Evolutionary conservation across 805 yeast genomes (phyloP), one percentile per base, ranked within the genome.

Genomic region (Saturnispora kantuleensis): DNA sequence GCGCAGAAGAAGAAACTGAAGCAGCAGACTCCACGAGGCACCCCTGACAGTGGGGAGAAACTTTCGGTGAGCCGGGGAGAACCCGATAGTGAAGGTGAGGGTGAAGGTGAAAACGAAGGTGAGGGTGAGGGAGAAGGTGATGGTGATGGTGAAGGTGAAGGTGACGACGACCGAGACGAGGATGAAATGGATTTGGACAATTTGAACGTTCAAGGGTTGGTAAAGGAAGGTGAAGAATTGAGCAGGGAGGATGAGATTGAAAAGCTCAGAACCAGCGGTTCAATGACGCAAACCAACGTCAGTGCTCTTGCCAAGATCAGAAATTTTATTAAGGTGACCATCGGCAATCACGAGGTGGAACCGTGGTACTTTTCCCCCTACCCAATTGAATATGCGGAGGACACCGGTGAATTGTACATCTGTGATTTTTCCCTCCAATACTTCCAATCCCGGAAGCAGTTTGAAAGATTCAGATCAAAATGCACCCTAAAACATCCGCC

Each of bases 341-440:
- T 93, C 65, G 99, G 98, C 1, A 83, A 82, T 50, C 87, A 80
- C 62, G 84, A 84, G 53, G 87, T 93, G 43, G 99, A 93, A 61
- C 98, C 99, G 2, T 93, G 99, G 99, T 93, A 93, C 64, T 93
- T 93, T 57, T 84, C 96, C 1, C 97, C 99, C 1, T 93, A 93
- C 61, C 99, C 99, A 0, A 72, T 87, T 12, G 98, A 93, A 59
- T 72, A 88, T 45, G 87, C 97, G 0, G 97, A 93, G 55, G 93
- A 83, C 52, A 97, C 90, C 60, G 80, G 76, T 45, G 44, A 41
- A 17, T 75, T 93, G 18, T 93, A 83, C 60, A 83, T 93, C 38
- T 93, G 96, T 64, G 97, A 89, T 64, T 93, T 84, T 60, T 80
- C 96, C 2, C 63, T 93, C 47, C 79, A 85, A 47, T 93, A 86